These are phyloP conservation scores for Fusarium protoensiforme DNA, from an alignment of 2,329 filamentous ascomycete genomes.

Conservation along the genomic window DNA sequence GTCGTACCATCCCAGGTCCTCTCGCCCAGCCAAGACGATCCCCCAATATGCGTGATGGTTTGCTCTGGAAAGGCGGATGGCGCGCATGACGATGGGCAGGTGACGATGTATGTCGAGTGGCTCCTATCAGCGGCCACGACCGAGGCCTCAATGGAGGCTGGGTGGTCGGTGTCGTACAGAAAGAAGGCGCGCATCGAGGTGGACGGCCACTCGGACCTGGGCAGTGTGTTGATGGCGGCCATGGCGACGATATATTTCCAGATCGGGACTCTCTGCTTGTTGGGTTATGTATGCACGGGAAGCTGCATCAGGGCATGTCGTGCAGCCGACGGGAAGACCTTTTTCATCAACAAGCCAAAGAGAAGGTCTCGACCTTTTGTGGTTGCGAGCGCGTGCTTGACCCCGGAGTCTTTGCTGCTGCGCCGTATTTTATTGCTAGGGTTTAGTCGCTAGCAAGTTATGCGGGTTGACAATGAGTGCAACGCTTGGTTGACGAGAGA, in stretches of 20 bases:
- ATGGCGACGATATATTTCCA: not conserved
- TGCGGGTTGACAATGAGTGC: not conserved
- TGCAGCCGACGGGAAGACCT: not conserved
- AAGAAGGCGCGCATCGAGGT: slow-evolving; percentile 19
- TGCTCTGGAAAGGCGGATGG: slow-evolving; percentile 25
- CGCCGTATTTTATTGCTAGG: not conserved
- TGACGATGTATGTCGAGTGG: slow-evolving; percentile 18
- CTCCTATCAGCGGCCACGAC: slow-evolving; percentile 1
- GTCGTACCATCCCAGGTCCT: slow-evolving; percentile 23
- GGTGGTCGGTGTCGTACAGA: slow-evolving; percentile 30
- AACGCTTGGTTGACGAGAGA: not conserved
- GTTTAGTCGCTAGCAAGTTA: not conserved
- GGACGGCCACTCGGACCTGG: slow-evolving; percentile 8
- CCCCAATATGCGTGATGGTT: slow-evolving; percentile 20
- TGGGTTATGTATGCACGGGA: not conserved
- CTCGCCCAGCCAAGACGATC: slow-evolving; percentile 23
- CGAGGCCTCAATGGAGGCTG: slow-evolving; percentile 11
- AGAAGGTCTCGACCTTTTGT: slow-evolving; percentile 11
- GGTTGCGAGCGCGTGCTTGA: not conserved
- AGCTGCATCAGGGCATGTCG: slow-evolving; percentile 11
- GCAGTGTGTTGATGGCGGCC: not conserved
- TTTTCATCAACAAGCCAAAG: not conserved
- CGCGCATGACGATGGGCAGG: slow-evolving; percentile 26
- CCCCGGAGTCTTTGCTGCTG: not conserved
- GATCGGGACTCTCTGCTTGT: not conserved